Conservation (phyloP, 768 basidiomycete species). For the Tricholoma flavovirens region DNA sequence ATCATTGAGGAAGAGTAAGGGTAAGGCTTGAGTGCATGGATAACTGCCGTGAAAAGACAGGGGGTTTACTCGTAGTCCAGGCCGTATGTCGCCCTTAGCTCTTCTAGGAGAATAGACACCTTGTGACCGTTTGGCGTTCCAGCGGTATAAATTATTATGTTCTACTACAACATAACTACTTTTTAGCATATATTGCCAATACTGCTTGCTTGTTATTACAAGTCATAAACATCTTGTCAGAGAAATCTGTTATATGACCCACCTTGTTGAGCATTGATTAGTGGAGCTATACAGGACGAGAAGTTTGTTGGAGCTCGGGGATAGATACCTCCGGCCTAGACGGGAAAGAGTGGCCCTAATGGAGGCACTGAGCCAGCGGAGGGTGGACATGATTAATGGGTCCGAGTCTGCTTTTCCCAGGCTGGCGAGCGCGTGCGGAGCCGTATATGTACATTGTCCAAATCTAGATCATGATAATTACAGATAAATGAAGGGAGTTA, state of each 20-base stretch:
- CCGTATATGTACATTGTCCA: neutral
- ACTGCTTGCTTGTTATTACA: too few species aligned
- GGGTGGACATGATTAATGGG: too few species aligned
- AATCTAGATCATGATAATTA: neutral
- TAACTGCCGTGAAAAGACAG: neutral
- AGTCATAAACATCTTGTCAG: too few species aligned
- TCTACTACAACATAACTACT: too few species aligned
- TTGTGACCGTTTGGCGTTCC: conserved; percentile 57
- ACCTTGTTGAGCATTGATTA: too few species aligned
- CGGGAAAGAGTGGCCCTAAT: neutral
- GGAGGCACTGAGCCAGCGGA: neutral
- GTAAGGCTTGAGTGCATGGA: neutral
- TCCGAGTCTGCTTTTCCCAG: too few species aligned
- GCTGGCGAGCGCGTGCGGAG: too few species aligned
- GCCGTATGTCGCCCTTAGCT: conserved; percentile 40
- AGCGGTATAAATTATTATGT: too few species aligned
- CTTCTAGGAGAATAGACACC: conserved; percentile 53
- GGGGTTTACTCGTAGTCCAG: conserved; percentile 29
- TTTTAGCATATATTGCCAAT: too few species aligned
- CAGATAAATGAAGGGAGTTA: neutral
- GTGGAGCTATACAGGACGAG: too few species aligned
- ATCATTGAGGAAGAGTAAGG: too few species aligned
- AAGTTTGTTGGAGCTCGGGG: conserved; percentile 26
- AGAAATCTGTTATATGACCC: too few species aligned
- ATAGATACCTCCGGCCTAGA: conserved; percentile 10